Evolutionary conservation across 169 alveolate genomes (phyloP).

Genomic region (Perkinsus marinus): DNA sequence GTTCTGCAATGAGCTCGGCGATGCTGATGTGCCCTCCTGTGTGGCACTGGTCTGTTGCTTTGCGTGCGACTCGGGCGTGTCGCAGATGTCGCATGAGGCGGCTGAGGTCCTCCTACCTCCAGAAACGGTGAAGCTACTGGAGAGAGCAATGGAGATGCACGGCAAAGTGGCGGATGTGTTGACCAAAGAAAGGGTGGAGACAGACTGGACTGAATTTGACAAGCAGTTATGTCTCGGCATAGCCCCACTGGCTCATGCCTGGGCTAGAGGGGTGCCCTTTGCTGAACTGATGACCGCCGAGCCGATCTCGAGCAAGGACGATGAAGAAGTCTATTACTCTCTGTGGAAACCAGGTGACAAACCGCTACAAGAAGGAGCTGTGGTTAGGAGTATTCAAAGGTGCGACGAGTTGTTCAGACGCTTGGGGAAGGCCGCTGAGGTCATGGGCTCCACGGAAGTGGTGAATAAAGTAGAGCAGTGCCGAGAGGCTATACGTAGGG

Average conservation of each 20-base stretch:
- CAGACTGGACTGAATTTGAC: neutral
- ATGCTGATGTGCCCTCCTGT: neutral
- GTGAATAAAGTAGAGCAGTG: slow-evolving; percentile 55
- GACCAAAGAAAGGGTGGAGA: neutral
- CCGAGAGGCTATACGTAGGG: slow-evolving; percentile 61
- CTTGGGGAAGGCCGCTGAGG: slow-evolving; percentile 54
- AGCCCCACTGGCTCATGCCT: neutral
- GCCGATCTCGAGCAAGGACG: neutral
- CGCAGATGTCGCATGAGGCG: neutral
- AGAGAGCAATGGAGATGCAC: neutral
- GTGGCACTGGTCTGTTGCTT: neutral
- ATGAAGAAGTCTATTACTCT: neutral
- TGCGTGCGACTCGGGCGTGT: neutral
- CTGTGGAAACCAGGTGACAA: neutral
- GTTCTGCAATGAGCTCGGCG: slow-evolving; percentile 29
- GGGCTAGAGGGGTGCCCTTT: neutral
- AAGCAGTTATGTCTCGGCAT: neutral
- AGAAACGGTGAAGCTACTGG: neutral
- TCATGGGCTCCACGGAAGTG: slow-evolving; percentile 64
- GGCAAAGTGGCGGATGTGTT: neutral
- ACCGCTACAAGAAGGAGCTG: slow-evolving; percentile 70
- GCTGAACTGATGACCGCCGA: neutral
- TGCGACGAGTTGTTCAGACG: slow-evolving; percentile 62
- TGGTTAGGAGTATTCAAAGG: slow-evolving; percentile 69
- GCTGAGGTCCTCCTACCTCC: neutral